A percentile compares a stretch with the other conserved stretches of the same genome.
Evolutionary conservation across 768 basidiomycete species (phyloP).

Genomic region (Auricularia sp.): DNA sequence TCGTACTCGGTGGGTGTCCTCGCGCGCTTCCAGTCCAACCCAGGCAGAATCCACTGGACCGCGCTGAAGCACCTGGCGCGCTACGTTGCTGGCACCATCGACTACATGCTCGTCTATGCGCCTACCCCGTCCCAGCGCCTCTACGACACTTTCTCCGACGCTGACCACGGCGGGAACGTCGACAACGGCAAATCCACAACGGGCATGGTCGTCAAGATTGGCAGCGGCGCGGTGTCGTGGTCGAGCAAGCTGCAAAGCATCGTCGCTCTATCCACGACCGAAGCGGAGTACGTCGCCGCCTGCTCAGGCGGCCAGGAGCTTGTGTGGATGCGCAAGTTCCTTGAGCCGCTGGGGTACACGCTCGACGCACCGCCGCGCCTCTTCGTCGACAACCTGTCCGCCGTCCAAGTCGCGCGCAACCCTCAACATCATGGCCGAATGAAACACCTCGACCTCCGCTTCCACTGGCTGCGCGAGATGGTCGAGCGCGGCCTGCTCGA

Average conservation of each 20-base stretch:
- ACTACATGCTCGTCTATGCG: background rate
- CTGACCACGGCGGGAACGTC: constrained; percentile 19
- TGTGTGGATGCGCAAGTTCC: background rate
- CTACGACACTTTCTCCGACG: constrained; percentile 18
- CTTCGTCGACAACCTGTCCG: constrained; percentile 16
- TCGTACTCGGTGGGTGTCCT: background rate
- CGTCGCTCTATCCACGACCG: constrained; percentile 18
- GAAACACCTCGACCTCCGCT: constrained; percentile 1
- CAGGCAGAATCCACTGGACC: background rate
- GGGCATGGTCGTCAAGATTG: constrained; percentile 20
- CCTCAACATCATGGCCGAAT: background rate
- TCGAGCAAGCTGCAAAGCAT: constrained; percentile 15
- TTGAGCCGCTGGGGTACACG: background rate
- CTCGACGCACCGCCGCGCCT: constrained; percentile 1
- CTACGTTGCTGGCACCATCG: constrained; percentile 1
- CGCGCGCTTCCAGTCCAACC: background rate
- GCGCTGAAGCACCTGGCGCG: constrained; percentile 1
- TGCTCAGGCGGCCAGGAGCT: background rate
- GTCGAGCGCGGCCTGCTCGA: background rate
- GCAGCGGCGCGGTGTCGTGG: constrained; percentile 16
- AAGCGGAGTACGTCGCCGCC: constrained; percentile 6
- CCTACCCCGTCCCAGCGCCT: background rate
- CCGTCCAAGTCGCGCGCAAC: constrained; percentile 13
- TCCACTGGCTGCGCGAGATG: constrained; percentile 17
- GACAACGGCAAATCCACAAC: constrained; percentile 21